Evolutionary conservation across 257 asterid genomes (phyloP).

Genomic region (Thymus quinquecostatus): DNA sequence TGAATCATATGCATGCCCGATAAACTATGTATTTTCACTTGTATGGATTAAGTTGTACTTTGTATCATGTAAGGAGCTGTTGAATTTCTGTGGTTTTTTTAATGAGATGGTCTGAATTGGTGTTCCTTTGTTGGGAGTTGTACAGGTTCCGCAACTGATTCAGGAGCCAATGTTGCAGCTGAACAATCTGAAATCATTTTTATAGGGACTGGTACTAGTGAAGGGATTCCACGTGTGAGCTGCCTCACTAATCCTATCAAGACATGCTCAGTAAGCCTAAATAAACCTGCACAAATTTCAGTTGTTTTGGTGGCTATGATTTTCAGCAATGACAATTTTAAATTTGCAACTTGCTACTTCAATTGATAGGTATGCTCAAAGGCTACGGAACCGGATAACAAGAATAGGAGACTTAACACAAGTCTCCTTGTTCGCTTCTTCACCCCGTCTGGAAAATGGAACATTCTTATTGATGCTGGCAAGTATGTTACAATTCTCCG

Average conservation of each 20-base stretch:
- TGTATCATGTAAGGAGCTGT: not conserved
- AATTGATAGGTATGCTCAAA: conserved; percentile 75
- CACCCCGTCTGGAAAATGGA: conserved; percentile 58
- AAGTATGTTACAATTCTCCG: conserved; percentile 63
- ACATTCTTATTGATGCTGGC: conserved; percentile 96
- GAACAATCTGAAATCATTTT: conserved; percentile 78
- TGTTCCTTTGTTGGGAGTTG: conserved; percentile 14
- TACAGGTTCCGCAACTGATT: conserved; percentile 53
- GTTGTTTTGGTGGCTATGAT: conserved; percentile 9
- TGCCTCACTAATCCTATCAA: conserved; percentile 85
- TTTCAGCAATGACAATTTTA: conserved; percentile 14
- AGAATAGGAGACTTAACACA: conserved; percentile 88
- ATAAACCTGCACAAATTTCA: not conserved
- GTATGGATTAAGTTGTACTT: not conserved
- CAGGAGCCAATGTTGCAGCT: conserved; percentile 36
- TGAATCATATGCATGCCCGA: not conserved
- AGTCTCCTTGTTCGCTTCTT: conserved; percentile 78
- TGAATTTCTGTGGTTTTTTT: not conserved
- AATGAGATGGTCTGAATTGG: not conserved
- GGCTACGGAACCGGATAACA: conserved; percentile 80
- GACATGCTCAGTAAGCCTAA: conserved; percentile 66
- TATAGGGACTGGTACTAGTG: conserved; percentile 95
- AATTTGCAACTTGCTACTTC: conserved; percentile 10
- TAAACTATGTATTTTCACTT: not conserved
- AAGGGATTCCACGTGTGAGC: conserved; percentile 99